Evolutionary conservation across 2,329 filamentous ascomycete species (phyloP), one percentile per base, ranked within the genome.

Genomic region (Iodosphaeria phyllophila): DNA sequence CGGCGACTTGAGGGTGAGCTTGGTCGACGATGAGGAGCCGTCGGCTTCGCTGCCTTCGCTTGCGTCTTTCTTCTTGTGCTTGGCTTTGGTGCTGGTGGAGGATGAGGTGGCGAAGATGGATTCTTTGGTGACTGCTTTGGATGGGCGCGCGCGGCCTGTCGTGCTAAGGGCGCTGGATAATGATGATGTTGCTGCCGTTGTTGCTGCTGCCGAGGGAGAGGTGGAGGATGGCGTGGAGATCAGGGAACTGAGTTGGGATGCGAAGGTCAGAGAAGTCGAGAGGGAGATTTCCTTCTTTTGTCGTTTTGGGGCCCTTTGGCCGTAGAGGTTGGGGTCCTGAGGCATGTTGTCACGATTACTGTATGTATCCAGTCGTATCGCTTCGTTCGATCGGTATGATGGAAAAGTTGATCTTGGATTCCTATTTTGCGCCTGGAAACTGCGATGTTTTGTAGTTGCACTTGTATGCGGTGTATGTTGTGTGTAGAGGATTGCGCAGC

Each of bases 191-290:
- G n/a, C n/a, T n/a, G n/a, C n/a, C n/a, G n/a, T n/a, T 10, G 52
- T 36, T 7, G 42, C 24, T 22, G 48, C 30, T 14, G 52, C 51
- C n/a, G 48, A 36, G 30, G 54, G 46, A 29, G 48, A 30, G 29
- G 55, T 40, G 13, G 60, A 47, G 17, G 60, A 53, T 5, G 48
- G 36, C 8, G 49, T 58, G 27, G 74, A 58, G 51, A 93, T 80
- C 28, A 93, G 69, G 22, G 74, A 78, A 37, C 77, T 75, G 33
- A 95, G 68, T 35, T 89, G 78, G 8, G 80, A 79, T n/a, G 77
- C 72, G 54, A 98, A 95, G 43, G 82, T 72, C 27, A 92, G 67
- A 22, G 70, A 74, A 25, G 68, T 71, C 11, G 70, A 74, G 11
- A 83, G 67, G 11, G 70, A 68, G 29, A 79, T 66, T 40, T 76